These are phyloP conservation scores for Singerocomus rubriflavus DNA, from an alignment of 1,284 basidiomycete genomes.

Conservation along the genomic window DNA sequence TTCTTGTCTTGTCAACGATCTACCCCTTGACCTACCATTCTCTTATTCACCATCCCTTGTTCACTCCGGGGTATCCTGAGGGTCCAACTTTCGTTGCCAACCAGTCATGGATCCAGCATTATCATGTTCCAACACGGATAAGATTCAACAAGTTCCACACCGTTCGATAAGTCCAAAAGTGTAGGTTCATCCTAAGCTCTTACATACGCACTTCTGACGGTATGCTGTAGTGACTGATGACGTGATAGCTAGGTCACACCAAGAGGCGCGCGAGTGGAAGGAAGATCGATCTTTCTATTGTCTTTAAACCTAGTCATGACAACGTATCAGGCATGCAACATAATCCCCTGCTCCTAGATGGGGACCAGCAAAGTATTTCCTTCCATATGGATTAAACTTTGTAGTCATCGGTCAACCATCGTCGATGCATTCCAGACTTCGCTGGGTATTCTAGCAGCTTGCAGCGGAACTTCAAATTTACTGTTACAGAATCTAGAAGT, in stretches of 20 bases:
- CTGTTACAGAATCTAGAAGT: conserved; percentile 42
- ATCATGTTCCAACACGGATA: conserved; percentile 63
- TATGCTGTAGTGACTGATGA: conserved; percentile 45
- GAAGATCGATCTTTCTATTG: conserved; percentile 33
- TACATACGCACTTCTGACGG: conserved; percentile 36
- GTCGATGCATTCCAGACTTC: conserved; percentile 23
- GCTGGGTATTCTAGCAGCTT: conserved; percentile 32
- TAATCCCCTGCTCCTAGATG: conserved; percentile 38
- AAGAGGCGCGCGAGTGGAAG: conserved; percentile 49
- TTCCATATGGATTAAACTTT: conserved; percentile 45
- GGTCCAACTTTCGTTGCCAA: conserved; percentile 48
- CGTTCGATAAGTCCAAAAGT: conserved; percentile 63
- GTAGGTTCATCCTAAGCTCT: conserved; percentile 47
- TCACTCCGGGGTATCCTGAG: conserved; percentile 63
- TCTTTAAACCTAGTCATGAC: conserved; percentile 32
- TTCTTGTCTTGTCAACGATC: conserved; percentile 23
- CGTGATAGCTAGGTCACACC: conserved; percentile 42
- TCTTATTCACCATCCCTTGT: too few relatives aligned
- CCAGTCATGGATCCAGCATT: conserved; percentile 72
- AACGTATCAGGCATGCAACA: background rate
- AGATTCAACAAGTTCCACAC: conserved; percentile 42
- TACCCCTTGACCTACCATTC: conserved; percentile 31
- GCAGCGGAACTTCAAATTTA: conserved; percentile 35
- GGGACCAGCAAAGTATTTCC: conserved; percentile 52
- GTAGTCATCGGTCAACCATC: background rate